Base-by-base conservation (phyloP, 2,329 filamentous ascomycete species). In the Diplodia sapinea region DNA sequence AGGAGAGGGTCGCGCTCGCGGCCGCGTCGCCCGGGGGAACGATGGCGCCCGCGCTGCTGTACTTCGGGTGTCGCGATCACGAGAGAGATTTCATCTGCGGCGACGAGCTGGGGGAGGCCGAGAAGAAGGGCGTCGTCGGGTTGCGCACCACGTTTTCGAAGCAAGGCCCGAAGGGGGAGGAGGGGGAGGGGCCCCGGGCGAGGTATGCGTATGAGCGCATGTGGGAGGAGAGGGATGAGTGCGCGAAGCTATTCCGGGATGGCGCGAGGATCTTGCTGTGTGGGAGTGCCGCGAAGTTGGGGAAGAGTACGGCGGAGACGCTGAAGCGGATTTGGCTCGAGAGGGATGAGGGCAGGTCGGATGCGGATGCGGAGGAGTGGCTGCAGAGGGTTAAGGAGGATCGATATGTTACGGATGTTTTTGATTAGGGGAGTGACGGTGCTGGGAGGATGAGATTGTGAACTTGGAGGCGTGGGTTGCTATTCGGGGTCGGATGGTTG, bases 201-300 rank as follows among this genome's bases (percentile, higher is more conserved):
- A 20, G 8, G 67, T 81, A 85, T 69, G 82, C 85, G 3, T 82
- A 84, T 65, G 83, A 86, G 55, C 71, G 80, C 12, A 76, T 86
- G 71, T 81, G 79, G 73, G 75, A 76, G 23, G 82, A 86, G 36
- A 72, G 81, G 0, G 76, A 78, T 15, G 79, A 83, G 47, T 68
- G 84, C 9, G 71, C 76, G 23, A 71, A 75, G 12, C 67, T 86
- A 50, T 85, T 74, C 61, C 72, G 78, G 0, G 67, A 75, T 11
- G 82, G 81, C 0, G 84, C 88, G 0, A 84, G 84, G 71, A 78
- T 89, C 0, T 90, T 86, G 72, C 82, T 90, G 12, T 91, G 89
- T 74, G 89, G 89, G 5, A 87, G 85, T 52, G 79, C 76, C 54
- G 78, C 77, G 55, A 79, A 76, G 70, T 78, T 83, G 55, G 78